A percentile compares a stretch with the other conserved stretches of the same genome.
Evolutionary conservation across 176 grass and related monocot genomes (phyloP).

Genomic region (Elaeis guineensis): DNA sequence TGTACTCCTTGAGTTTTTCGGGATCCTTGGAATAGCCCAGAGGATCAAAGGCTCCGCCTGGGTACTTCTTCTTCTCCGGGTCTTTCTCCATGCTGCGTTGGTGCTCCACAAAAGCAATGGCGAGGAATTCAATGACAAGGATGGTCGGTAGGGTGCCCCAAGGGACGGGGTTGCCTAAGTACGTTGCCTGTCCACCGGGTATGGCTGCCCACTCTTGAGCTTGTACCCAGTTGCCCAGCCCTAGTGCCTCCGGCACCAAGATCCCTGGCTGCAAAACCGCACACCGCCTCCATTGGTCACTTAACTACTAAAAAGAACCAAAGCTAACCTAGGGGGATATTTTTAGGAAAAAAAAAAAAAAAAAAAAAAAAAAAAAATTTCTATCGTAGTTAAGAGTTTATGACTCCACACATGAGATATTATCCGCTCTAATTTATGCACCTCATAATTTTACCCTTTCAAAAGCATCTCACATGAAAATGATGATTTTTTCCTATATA

Average conservation of each 20-base stretch:
- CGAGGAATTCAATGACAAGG: conserved; percentile 85
- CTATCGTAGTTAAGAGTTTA: no score
- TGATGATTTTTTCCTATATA: no score
- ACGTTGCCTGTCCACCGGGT: conserved; percentile 81
- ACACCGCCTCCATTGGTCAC: not conserved
- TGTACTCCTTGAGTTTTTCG: conserved; percentile 82
- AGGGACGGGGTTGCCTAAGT: conserved; percentile 82
- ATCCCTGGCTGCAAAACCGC: conserved; percentile 52
- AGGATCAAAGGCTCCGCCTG: conserved; percentile 94
- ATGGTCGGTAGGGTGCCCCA: conserved; percentile 91
- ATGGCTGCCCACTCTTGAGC: conserved; percentile 95
- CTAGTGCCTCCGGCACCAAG: conserved; percentile 82
- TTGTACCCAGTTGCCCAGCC: conserved; percentile 95
- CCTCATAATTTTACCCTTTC: no score
- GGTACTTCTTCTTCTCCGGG: conserved; percentile 99
- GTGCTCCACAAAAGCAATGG: conserved; percentile 96
- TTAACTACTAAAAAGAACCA: no score
- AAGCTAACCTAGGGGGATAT: no score
- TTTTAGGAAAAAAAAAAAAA: no score
- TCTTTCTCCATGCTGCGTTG: conserved; percentile 99
- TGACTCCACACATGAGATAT: no score
- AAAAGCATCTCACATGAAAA: no score
- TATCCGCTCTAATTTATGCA: no score
- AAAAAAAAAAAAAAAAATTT: no score
- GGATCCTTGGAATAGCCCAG: conserved; percentile 99